Base-by-base conservation (phyloP, 2,329 filamentous ascomycete genomes). In the Diaporthe sp. region DNA sequence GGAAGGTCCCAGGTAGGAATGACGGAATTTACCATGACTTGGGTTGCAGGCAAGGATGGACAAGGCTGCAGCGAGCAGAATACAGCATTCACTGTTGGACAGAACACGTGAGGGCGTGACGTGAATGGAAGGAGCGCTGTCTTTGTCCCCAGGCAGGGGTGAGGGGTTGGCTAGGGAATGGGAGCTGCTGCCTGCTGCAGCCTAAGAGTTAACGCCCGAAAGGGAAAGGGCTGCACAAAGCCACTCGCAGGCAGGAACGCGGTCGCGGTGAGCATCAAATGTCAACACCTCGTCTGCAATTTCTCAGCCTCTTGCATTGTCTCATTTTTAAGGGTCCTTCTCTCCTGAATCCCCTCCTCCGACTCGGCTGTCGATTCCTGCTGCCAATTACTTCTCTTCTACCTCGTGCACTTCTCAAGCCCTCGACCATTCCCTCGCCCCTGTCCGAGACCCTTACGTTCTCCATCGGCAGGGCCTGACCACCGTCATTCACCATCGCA, bases 141-240 rank as follows among this genome's bases (percentile, higher is more conserved):
- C 12, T n/a, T 25, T 30, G 25, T 47, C 13, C 40, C 50, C 38
- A 47, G 35, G 67, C 52, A 70, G 28, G 50, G 38, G 38, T 45
- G 52, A 58, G 52, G 67, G 38, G 54, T 2, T 15, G 4, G 30
- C 22, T 52, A 15, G 47, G 52, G 6, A 30, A 17, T 9, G 22
- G 38, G 67, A 57, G 45, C 47, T 72, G 70, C 42, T 72, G 70
- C 70, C 70, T 72, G 57, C n/a, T 64, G 70, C 45, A 72, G 70
- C 70, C 70, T 72, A 30, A 25, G 35, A 30, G 13, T 52, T 30
- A 45, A 9, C 12, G 28, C 70, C 57, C n/a, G 28, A 72, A 45
- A 33, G 30, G 70, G 35, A 72, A 72, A 45, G 47, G 57, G 54
- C 22, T 25, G 38, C 38, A 70, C 35, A 17, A 30, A 47, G 66